phyloP scores from a whole-genome alignment of 805 yeast genomes.

The Monosporozyma yasuniensis region DNA sequence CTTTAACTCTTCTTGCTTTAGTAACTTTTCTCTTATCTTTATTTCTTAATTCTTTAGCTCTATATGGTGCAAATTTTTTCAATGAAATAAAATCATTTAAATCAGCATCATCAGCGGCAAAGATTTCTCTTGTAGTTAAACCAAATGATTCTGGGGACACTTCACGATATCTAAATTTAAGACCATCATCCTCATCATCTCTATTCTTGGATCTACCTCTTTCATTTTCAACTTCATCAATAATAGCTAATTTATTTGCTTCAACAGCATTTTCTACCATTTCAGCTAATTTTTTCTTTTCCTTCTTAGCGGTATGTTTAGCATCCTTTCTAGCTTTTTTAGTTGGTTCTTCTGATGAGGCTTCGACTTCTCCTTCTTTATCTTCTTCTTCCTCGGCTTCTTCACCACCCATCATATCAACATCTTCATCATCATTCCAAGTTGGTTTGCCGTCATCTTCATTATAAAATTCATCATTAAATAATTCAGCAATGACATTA shows the following conservation, averaged over 20 bases:
- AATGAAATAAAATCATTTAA: slow-evolving; percentile 79
- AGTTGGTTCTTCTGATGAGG: slow-evolving; percentile 32
- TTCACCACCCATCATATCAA: slow-evolving; percentile 12
- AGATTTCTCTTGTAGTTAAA: slow-evolving; percentile 72
- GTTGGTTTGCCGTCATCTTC: slow-evolving; percentile 48
- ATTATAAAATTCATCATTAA: slow-evolving; percentile 75
- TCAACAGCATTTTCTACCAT: slow-evolving; percentile 76
- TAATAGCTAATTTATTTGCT: slow-evolving; percentile 51
- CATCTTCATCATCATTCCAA: slow-evolving; percentile 47
- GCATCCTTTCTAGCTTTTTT: slow-evolving; percentile 43
- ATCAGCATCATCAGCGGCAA: slow-evolving; percentile 80
- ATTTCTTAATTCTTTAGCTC: slow-evolving; percentile 58
- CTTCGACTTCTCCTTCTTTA: slow-evolving; percentile 27
- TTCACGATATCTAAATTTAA: slow-evolving; percentile 74
- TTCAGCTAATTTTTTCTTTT: slow-evolving; percentile 50
- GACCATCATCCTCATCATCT: slow-evolving; percentile 26
- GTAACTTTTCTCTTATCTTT: slow-evolving; percentile 80
- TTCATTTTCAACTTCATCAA: slow-evolving; percentile 52
- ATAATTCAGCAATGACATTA: slow-evolving; percentile 68
- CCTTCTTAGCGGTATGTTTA: slow-evolving; percentile 51
- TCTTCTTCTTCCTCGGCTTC: slow-evolving; percentile 14
- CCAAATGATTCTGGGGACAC: slow-evolving; percentile 95
- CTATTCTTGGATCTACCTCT: slow-evolving; percentile 48
- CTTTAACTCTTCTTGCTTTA: slow-evolving; percentile 71
- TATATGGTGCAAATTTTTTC: slow-evolving; percentile 89